Base-by-base conservation (phyloP, 2,329 filamentous ascomycete genomes). In the Xylariaceae sp. region DNA sequence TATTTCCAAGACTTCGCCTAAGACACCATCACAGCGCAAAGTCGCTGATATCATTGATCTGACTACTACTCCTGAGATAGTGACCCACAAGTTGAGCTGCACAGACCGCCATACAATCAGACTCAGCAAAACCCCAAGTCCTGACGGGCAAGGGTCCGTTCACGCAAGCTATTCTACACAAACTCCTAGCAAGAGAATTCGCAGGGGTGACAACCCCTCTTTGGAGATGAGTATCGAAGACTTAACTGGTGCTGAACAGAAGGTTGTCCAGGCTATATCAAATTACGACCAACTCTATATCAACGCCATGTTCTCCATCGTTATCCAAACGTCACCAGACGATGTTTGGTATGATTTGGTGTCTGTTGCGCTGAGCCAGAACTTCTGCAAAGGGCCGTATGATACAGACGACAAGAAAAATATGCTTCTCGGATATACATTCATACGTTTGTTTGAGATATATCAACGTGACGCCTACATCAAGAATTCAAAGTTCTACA, bases 301-400 rank as follows among this genome's bases (percentile, higher is more conserved):
- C 13, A 42, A 55, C 2, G 45, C 41, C 1, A 56, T 73, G 3
- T 66, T 71, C 44, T 52, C 63, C 7, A 43, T 61, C 12, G 45
- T 62, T 28, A 36, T 36, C 9, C 7, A 19, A 2, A 43, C 39
- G 17, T 14, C 41, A 7, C 55, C 60, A 14, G 33, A 55, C 5
- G 47, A 63, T 2, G 50, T 67, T 6, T 73, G 70, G 70, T 33
- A 57, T 1, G 36, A 63, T 28, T 51, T 63, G n/a, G 47, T 72
- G 13, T 31, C 53, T 18, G 50, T 45, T 16, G 56, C 57, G 6
- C 42, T 67, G 3, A 43, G 58, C 9, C 51, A 54, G 17, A 48
- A 48, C 34, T 60, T 54, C 42, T 60, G 61, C 2, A 50, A 51
- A 40, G 42, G 50, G 17, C 58, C 56, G 1, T 58, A 50, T 16